These are phyloP conservation scores for Collybiopsis luxurians DNA, from an alignment of 768 basidiomycete genomes.

Conservation along the genomic window DNA sequence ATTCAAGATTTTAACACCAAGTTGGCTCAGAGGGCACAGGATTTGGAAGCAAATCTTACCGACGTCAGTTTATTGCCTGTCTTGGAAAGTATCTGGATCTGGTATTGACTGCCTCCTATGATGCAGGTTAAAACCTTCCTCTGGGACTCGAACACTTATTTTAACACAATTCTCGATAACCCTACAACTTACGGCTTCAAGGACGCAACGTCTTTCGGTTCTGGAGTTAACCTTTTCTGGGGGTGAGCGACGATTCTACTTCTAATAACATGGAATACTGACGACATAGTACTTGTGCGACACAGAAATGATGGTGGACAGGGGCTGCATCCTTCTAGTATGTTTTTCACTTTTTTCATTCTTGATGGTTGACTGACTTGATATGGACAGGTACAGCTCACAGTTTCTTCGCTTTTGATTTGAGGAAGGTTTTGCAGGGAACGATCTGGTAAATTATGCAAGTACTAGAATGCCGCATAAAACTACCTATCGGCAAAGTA, in stretches of 20 bases:
- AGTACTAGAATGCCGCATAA: too few species aligned
- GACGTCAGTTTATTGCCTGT: neutral
- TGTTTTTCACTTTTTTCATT: too few species aligned
- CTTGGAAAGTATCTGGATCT: neutral
- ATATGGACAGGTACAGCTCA: too few species aligned
- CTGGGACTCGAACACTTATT: slow-evolving; percentile 49
- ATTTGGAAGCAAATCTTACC: too few species aligned
- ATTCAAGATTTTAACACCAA: too few species aligned
- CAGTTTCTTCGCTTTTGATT: too few species aligned
- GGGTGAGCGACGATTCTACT: slow-evolving; percentile 33
- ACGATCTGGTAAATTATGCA: too few species aligned
- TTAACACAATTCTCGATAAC: slow-evolving; percentile 44
- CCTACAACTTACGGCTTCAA: slow-evolving; percentile 50
- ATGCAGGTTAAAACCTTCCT: slow-evolving; percentile 43
- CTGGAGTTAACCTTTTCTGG: slow-evolving; percentile 47
- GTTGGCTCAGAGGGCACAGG: too few species aligned
- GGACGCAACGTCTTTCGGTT: slow-evolving; percentile 46
- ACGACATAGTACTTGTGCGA: neutral
- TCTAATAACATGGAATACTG: neutral
- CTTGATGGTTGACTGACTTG: too few species aligned
- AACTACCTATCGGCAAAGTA: too few species aligned
- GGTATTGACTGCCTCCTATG: neutral
- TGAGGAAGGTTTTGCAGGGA: too few species aligned
- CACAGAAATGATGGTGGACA: neutral
- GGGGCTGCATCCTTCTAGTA: neutral